A percentile compares a stretch with the other conserved stretches of the same genome.
These are phyloP conservation scores for Citropsis articulata DNA, from an alignment of 345 rosid species.

Conservation along the genomic window DNA sequence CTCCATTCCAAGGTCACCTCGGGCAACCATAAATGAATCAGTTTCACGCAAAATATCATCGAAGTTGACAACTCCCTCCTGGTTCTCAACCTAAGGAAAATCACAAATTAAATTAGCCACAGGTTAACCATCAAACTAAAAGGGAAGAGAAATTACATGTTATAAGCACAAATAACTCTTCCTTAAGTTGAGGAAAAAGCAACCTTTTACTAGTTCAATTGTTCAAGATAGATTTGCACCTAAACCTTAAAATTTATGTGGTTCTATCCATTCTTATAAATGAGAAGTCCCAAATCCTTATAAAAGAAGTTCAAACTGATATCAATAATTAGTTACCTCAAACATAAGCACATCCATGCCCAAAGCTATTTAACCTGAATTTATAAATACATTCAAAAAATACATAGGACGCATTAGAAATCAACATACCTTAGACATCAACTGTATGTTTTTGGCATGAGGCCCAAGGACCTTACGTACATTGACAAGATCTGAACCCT, in stretches of 20 bases:
- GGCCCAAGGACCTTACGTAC: slow-evolving; percentile 84
- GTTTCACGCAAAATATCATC: slow-evolving; percentile 93
- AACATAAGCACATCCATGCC: background rate
- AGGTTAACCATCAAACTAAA: background rate
- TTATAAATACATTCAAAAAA: background rate
- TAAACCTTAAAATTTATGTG: background rate
- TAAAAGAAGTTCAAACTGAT: background rate
- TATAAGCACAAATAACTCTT: background rate
- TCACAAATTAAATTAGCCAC: background rate
- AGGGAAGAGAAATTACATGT: background rate
- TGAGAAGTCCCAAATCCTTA: background rate
- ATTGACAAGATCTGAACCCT: slow-evolving; percentile 87
- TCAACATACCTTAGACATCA: slow-evolving; percentile 80
- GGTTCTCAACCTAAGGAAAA: slow-evolving; percentile 71
- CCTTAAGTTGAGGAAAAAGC: background rate
- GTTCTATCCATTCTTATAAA: background rate
- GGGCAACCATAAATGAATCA: slow-evolving; percentile 93
- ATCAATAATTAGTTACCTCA: background rate
- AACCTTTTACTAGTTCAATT: background rate
- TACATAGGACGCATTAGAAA: slow-evolving; percentile 6
- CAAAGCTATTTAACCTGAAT: background rate
- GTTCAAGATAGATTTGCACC: background rate
- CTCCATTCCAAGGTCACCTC: slow-evolving; percentile 96
- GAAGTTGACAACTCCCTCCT: slow-evolving; percentile 91
- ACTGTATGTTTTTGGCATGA: slow-evolving; percentile 62